Evolutionary conservation across 2,329 filamentous ascomycete genomes (phyloP).

Genomic region (Epichloe hybrida): DNA sequence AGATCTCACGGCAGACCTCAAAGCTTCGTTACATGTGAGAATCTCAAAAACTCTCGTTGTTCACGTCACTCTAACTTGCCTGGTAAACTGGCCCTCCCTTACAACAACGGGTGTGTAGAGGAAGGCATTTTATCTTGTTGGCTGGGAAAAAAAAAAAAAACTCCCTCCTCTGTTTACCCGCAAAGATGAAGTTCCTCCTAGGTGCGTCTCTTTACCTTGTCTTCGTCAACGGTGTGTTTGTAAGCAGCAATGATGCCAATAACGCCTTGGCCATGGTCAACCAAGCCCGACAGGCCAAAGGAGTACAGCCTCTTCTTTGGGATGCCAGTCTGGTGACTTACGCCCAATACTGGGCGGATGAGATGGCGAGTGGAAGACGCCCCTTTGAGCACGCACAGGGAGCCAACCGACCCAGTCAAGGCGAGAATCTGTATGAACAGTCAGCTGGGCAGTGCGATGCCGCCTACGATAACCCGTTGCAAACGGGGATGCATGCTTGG

Average conservation of each 20-base stretch:
- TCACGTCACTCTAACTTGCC: background rate
- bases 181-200: constrained; percentile 3
- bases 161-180: no score
- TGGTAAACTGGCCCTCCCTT: background rate
- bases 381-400: constrained; percentile 20
- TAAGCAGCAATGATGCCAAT: constrained; percentile 12
- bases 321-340: constrained; percentile 17
- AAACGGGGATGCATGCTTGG: constrained; percentile 18
- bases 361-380: constrained; percentile 17
- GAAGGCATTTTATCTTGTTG: no score
- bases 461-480: constrained; percentile 16
- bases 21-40: no score
- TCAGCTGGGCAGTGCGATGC: constrained; percentile 16
- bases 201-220: constrained; percentile 5
- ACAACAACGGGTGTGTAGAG: background rate
- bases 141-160: no score
- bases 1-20: no score
- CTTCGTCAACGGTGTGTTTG: background rate
- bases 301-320: constrained; percentile 17
- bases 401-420: constrained; percentile 18
- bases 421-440: constrained; percentile 21
- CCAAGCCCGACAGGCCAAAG: constrained; percentile 16
- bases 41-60: no score
- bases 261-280: constrained; percentile 18
- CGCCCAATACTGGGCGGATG: constrained; percentile 21